Evolutionary conservation across 176 grass and related monocot species (phyloP).

Genomic region (Musa acuminata): DNA sequence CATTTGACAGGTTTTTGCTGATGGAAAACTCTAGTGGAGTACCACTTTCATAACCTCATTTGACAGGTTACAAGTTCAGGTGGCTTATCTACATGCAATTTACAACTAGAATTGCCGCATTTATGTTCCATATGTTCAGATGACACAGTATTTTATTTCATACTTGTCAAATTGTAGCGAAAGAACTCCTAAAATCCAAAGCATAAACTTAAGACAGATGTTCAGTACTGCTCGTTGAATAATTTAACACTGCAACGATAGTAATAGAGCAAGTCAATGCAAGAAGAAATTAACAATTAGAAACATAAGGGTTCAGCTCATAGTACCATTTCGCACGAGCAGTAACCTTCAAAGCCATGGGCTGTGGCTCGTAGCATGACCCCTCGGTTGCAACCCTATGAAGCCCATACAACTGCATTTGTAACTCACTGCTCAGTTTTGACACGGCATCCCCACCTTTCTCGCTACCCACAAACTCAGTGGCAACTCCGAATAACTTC

Average conservation of each 20-base stretch:
- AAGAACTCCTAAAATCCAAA: neutral
- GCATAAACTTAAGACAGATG: neutral
- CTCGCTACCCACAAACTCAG: conserved; percentile 23
- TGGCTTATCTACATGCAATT: no score
- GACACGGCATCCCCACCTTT: conserved; percentile 27
- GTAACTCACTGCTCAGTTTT: conserved; percentile 18
- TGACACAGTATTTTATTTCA: no score
- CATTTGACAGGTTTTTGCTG: no score
- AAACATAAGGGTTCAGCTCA: conserved; percentile 11
- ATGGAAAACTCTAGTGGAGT: no score
- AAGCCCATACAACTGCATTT: conserved; percentile 31
- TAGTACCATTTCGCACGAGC: conserved; percentile 38
- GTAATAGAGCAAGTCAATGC: no score
- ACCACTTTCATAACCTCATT: no score
- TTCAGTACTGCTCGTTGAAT: neutral
- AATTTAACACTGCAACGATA: neutral
- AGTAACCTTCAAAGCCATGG: conserved; percentile 36
- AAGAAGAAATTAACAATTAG: neutral
- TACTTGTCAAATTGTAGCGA: neutral
- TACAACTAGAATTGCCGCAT: no score
- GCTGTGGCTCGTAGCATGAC: conserved; percentile 31
- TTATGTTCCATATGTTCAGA: no score
- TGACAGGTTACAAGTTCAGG: no score
- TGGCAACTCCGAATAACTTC: conserved; percentile 25
- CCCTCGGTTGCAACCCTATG: conserved; percentile 36